Conservation (phyloP, 371 early-diverging fungal species). For the Gilbertella persicaria region DNA sequence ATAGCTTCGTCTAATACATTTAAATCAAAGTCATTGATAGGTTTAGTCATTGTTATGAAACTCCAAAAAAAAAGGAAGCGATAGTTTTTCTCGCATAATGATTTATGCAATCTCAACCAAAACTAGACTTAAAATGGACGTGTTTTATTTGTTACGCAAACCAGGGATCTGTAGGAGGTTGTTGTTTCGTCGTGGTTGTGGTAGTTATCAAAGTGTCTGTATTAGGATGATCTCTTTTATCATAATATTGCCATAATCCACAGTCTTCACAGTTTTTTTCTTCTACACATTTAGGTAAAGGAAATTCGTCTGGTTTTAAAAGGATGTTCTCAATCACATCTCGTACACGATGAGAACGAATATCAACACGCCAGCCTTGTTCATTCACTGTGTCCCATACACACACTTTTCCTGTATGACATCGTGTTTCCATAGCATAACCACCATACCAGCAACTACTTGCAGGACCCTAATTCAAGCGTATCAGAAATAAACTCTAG, state of each 20-base stretch:
- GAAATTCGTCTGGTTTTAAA: conserved; percentile 52
- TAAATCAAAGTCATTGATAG: conserved; percentile 34
- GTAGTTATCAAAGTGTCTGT: not conserved
- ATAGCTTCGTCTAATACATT: conserved; percentile 49
- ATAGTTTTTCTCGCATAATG: no score
- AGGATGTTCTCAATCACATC: conserved; percentile 83
- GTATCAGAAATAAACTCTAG: no score
- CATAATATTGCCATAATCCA: conserved; percentile 68
- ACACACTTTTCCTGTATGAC: conserved; percentile 61
- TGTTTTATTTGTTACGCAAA: not conserved
- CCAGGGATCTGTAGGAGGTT: not conserved
- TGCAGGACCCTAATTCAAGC: conserved; percentile 66
- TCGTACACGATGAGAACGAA: conserved; percentile 76
- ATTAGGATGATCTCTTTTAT: conserved; percentile 37
- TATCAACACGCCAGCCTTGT: conserved; percentile 72
- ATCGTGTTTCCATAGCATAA: conserved; percentile 85
- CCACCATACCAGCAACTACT: conserved; percentile 88
- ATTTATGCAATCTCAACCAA: no score
- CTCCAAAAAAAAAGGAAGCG: not conserved
- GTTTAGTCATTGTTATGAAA: no score
- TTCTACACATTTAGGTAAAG: conserved; percentile 55
- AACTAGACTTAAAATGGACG: not conserved
- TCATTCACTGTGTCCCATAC: conserved; percentile 71
- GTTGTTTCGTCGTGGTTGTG: not conserved
- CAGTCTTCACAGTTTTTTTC: conserved; percentile 77